phyloP scores from a whole-genome alignment of 208 protist species.

The Trichomonas vaginalis region DNA sequence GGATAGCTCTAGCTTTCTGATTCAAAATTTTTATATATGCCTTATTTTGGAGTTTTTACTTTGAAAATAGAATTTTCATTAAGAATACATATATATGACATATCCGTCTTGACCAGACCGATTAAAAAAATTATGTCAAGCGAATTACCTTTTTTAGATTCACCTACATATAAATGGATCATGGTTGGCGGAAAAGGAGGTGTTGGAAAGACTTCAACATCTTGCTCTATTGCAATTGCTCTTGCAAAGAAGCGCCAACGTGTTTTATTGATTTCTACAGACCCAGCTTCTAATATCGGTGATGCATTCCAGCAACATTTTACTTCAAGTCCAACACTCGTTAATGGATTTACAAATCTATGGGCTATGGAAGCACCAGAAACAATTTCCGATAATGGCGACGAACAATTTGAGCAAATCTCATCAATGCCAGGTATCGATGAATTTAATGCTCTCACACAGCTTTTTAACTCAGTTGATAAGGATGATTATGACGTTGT shows the following conservation, averaged over 20 bases:
- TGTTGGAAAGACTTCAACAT: conserved; percentile 15
- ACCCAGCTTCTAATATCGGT: conserved; percentile 16
- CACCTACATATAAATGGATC: conserved; percentile 8
- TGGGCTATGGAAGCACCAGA: neutral
- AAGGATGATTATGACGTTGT: conserved; percentile 66
- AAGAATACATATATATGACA: too few relatives aligned
- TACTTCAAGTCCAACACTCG: neutral
- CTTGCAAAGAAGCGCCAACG: neutral
- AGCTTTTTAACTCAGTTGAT: conserved; percentile 69
- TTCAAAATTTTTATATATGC: too few relatives aligned
- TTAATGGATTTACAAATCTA: neutral
- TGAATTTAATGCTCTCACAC: conserved; percentile 77
- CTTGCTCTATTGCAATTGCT: neutral
- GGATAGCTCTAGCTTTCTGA: too few relatives aligned
- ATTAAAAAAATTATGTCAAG: too few relatives aligned
- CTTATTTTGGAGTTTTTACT: too few relatives aligned
- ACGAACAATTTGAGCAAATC: neutral
- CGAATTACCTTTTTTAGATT: neutral
- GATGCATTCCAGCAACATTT: conserved; percentile 18
- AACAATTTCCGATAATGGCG: neutral
- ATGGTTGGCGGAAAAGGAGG: conserved; percentile 22
- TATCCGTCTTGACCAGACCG: too few relatives aligned
- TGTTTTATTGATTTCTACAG: neutral
- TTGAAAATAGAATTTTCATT: too few relatives aligned
- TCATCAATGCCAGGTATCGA: conserved; percentile 76